Conservation (phyloP, 306 rosid genomes). For the Castanospermum australe region DNA sequence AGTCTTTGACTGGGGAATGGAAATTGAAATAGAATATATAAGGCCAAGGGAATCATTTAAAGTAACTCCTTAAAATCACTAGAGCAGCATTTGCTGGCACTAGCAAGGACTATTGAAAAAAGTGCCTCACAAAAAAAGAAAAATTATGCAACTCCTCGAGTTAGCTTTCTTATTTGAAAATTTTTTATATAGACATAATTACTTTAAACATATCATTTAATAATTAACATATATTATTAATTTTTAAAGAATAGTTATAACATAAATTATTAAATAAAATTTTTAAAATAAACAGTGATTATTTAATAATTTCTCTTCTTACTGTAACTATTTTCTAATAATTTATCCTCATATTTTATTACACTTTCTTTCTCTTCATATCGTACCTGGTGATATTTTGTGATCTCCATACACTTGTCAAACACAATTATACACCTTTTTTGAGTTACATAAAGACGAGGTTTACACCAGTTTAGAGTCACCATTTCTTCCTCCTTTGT, state of each 20-base stretch:
- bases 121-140: no score
- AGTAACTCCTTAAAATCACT: no score
- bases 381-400: background rate
- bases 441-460: background rate
- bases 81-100: background rate
- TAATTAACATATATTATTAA: no score
- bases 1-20: background rate
- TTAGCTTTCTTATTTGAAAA: background rate
- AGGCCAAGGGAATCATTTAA: background rate
- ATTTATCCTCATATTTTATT: background rate
- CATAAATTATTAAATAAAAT: no score
- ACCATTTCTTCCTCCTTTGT: no score
- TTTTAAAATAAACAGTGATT: no score
- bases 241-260: no score
- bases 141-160: background rate
- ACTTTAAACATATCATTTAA: no score
- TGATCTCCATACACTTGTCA: background rate
- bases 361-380: background rate
- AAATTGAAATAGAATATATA: background rate
- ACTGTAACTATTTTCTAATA: background rate
- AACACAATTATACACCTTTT: background rate
- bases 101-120: background rate
- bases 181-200: background rate
- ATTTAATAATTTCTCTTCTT: no score
- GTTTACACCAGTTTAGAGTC: background rate